phyloP scores from a whole-genome alignment of 2,329 filamentous ascomycete species.

The Alternaria angustiovoidea region DNA sequence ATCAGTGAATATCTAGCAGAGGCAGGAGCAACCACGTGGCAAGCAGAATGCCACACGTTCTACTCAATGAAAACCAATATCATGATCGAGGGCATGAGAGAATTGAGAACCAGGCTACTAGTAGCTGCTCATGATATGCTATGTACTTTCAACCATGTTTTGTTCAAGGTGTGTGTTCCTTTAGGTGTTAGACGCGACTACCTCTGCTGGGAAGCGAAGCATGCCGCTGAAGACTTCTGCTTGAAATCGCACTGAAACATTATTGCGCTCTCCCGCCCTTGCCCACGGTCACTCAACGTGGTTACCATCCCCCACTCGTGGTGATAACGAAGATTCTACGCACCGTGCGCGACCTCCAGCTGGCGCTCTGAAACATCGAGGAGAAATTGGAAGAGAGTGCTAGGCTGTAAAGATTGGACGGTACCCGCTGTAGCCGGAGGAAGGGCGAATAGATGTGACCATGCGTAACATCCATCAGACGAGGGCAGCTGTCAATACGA shows the following conservation, averaged over 20 bases:
- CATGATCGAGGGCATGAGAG: background rate
- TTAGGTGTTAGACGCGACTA: background rate
- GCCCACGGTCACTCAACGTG: background rate
- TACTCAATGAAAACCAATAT: background rate
- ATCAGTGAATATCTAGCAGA: background rate
- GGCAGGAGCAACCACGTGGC: background rate
- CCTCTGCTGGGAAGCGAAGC: background rate
- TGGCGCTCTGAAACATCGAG: background rate
- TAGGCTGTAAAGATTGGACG: background rate
- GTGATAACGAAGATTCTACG: background rate
- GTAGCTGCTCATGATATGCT: background rate
- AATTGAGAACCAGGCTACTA: background rate
- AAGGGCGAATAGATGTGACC: background rate
- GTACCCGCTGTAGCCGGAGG: background rate
- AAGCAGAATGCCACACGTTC: background rate
- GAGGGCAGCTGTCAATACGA: background rate
- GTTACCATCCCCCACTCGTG: background rate
- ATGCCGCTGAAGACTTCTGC: background rate
- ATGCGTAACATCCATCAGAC: background rate
- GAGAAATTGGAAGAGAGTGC: background rate
- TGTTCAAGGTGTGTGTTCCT: background rate
- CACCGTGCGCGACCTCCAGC: background rate
- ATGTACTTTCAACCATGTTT: background rate
- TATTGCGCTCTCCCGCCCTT: background rate
- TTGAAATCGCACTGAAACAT: background rate